phyloP scores from a whole-genome alignment of 306 rosid genomes.

The Rubus idaeus region DNA sequence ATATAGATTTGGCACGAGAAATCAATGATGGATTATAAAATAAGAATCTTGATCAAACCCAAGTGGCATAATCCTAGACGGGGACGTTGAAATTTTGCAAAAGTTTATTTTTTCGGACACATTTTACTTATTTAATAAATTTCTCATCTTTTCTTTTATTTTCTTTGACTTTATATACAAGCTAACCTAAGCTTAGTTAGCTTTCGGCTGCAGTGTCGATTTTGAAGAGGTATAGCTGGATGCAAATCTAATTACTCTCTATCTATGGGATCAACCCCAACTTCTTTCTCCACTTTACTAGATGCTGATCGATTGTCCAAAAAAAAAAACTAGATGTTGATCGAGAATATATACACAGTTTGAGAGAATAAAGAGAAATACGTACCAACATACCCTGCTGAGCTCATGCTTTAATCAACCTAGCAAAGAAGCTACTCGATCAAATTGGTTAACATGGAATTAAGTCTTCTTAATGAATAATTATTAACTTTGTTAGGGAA shows the following conservation, averaged over 20 bases:
- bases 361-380: background rate
- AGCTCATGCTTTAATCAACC: background rate
- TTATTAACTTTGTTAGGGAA: too few species aligned
- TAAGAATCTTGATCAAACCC: background rate
- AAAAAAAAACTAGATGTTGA: too few species aligned
- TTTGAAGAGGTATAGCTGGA: background rate
- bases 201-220: constrained; percentile 8
- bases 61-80: background rate
- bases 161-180: constrained; percentile 4
- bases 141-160: background rate
- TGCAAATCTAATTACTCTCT: background rate
- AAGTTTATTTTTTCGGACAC: background rate
- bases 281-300: constrained; percentile 8
- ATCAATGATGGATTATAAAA: background rate
- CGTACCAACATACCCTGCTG: background rate
- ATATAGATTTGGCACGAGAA: background rate
- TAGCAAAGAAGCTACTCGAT: too few species aligned
- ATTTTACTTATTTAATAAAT: background rate
- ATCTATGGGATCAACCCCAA: background rate
- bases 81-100: background rate
- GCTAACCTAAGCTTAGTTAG: background rate
- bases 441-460: too few species aligned
- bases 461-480: too few species aligned
- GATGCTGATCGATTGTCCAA: background rate
- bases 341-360: background rate